Conservation (phyloP, 1,139 yeast genomes). For the Geotrichum bryndzae region DNA sequence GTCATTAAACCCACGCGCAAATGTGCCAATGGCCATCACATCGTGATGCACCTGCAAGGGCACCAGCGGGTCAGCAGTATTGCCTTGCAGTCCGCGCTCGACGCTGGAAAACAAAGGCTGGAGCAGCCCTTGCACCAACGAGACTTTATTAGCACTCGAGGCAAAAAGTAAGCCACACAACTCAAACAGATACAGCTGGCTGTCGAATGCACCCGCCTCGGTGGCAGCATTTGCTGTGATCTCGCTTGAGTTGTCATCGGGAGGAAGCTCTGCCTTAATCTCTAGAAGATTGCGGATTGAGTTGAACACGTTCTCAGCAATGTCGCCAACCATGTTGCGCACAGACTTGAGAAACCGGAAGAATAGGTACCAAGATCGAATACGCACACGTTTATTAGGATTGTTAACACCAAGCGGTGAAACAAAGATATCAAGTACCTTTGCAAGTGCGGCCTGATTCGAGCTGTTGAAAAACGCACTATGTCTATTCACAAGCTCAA, state of each 20-base stretch:
- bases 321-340: conserved; percentile 51
- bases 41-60: conserved; percentile 78
- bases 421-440: conserved; percentile 70
- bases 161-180: conserved; percentile 35
- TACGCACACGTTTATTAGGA: conserved; percentile 53
- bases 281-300: conserved; percentile 49
- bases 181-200: conserved; percentile 79
- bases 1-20: conserved; percentile 73
- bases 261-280: conserved; percentile 55
- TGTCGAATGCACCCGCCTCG: conserved; percentile 62
- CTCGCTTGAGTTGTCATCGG: conserved; percentile 39
- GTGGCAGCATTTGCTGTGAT: conserved; percentile 41
- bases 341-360: conserved; percentile 74
- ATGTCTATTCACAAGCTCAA: conserved; percentile 80
- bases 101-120: conserved; percentile 70
- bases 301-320: conserved; percentile 45
- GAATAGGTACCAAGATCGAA: conserved; percentile 85
- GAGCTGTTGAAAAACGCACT: conserved; percentile 54
- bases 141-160: conserved; percentile 27
- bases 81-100: conserved; percentile 45
- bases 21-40: conserved; percentile 81
- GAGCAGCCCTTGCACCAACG: conserved; percentile 45
- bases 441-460: conserved; percentile 46
- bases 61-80: conserved; percentile 39
- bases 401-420: conserved; percentile 78